phyloP scores from a whole-genome alignment of 2,329 filamentous ascomycete species.

The Paracamarosporium sp. region DNA sequence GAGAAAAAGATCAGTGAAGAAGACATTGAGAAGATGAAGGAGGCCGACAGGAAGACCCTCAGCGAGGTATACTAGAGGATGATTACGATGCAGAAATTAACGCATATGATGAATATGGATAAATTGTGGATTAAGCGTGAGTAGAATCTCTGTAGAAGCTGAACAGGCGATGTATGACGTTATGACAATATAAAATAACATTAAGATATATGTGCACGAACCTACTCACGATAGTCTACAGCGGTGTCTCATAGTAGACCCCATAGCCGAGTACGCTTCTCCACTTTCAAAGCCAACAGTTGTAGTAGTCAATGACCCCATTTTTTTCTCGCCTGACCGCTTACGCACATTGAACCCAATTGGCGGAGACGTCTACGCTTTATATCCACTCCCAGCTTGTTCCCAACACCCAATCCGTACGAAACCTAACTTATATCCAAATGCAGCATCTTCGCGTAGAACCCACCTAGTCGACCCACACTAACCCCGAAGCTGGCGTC shows the following conservation, averaged over 20 bases:
- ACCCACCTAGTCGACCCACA: not conserved
- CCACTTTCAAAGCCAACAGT: too few species aligned
- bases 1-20: constrained; percentile 25
- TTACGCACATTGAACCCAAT: not conserved
- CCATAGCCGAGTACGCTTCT: too few species aligned
- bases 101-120: not conserved
- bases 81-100: not conserved
- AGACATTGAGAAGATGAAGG: constrained; percentile 40
- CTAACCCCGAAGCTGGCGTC: not conserved
- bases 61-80: constrained; percentile 39
- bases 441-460: not conserved
- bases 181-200: not conserved
- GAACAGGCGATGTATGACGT: not conserved
- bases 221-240: not conserved
- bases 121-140: not conserved
- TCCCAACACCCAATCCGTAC: not conserved
- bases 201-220: not conserved
- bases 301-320: too few species aligned
- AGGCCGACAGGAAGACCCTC: constrained; percentile 36
- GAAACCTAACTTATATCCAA: too few species aligned
- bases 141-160: not conserved
- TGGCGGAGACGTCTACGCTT: not conserved
- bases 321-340: too few species aligned
- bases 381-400: not conserved
- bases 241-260: too few species aligned